Evolutionary conservation across 306 rosid species (phyloP).

Genomic region (Cicer chorassanicum): DNA sequence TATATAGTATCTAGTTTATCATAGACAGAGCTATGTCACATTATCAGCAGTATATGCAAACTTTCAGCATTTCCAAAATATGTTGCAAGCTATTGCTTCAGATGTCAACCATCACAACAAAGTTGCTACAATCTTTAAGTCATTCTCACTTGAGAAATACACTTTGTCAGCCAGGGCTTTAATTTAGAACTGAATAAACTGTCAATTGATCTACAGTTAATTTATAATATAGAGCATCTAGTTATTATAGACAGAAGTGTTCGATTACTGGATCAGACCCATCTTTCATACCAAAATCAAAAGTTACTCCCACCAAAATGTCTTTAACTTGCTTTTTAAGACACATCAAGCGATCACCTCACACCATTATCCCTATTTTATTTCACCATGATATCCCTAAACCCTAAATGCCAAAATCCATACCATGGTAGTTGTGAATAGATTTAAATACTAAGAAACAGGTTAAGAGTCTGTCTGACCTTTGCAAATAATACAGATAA

Average conservation of each 20-base stretch:
- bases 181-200: conserved; percentile 27
- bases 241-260: background rate
- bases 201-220: conserved; percentile 1
- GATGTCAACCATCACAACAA: conserved; percentile 26
- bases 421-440: conserved; percentile 19
- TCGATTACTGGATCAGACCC: background rate
- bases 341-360: conserved; percentile 14
- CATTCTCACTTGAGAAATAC: conserved; percentile 22
- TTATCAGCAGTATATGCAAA: conserved; percentile 21
- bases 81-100: conserved; percentile 26
- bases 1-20: background rate
- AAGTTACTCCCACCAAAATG: conserved; percentile 2
- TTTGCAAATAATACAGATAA: conserved; percentile 71
- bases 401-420: conserved; percentile 27
- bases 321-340: conserved; percentile 15
- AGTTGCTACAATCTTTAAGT: conserved; percentile 11
- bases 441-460: conserved; percentile 32
- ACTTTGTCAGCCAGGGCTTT: background rate
- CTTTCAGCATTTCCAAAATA: conserved; percentile 32
- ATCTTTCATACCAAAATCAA: conserved; percentile 21
- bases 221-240: conserved; percentile 10
- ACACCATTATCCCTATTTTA: background rate
- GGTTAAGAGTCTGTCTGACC: conserved; percentile 62
- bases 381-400: background rate
- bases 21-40: conserved; percentile 4